Evolutionary conservation across 768 basidiomycete genomes (phyloP), one percentile per base, ranked within the genome.

Genomic region (Pleurotus cornucopiae): DNA sequence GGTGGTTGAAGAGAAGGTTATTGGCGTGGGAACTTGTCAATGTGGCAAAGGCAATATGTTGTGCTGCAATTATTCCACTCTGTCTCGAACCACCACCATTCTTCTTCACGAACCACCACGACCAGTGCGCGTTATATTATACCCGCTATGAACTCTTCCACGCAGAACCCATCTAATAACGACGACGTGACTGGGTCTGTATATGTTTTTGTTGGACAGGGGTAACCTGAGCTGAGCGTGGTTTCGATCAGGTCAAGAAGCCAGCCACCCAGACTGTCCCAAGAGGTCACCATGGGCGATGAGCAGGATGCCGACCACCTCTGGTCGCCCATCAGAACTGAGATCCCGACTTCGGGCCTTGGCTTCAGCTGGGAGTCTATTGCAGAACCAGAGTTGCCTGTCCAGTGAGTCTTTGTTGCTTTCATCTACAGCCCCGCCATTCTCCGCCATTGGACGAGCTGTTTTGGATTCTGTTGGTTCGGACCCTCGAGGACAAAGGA

Each of bases 271-370:
- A 37, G 41, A 39, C 48, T 14, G 38, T 38, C 21, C 21, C n/a
- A 23, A 30, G 39, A 53, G 12, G 37, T 41, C 3, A 34, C 30
- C n/a, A 14, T 52, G 47, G 48, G 65, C 65, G 49, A 68, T 66
- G 65, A 61, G 54, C 61, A 56, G 25, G 59, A 56, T 48, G 55
- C 59, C 5, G 56, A 59, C 14, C 57, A 62, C 43, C 60, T 64
- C 49, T 56, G 54, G 41, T 66, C 61, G 43, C 64, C 71, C 5
- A 67, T 61, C 20, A 67, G 76, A 53, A 83, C 84, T 58, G 78
- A 82, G 59, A 83, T 86, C 59, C 83, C 83, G 49, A 64, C 68
- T 16, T 55, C 74, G 47, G 74, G 76, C 55, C 68, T 82, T 58
- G 71, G 68, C 53, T 65, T 78, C 59, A 73, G 74, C 57, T 67